These are phyloP conservation scores for Nakazawaea sp. DNA, from an alignment of 805 yeast genomes.

Conservation along the genomic window DNA sequence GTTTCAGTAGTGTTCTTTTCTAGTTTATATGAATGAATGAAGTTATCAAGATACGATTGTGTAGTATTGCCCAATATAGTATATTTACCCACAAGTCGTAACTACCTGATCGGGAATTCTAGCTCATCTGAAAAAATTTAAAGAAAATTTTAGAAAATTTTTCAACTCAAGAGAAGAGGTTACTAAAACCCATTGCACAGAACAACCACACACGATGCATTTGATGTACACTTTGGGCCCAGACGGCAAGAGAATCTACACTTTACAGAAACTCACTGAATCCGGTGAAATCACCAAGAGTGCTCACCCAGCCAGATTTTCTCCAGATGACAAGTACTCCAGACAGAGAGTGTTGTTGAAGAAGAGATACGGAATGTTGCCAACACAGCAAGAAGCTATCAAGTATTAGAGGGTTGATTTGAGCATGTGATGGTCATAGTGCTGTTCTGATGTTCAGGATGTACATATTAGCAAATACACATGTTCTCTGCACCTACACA, in stretches of 20 bases:
- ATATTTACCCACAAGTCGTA: no score
- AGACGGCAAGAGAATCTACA: conserved; percentile 94
- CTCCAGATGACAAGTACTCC: conserved; percentile 99
- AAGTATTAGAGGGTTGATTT: conserved; percentile 7
- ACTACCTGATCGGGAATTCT: no score
- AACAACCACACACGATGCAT: conserved; percentile 59
- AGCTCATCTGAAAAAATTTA: no score
- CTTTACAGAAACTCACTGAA: conserved; percentile 75
- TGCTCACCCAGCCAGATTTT: conserved; percentile 99
- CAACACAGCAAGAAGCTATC: conserved; percentile 54
- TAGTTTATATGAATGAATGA: no score
- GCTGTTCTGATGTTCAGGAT: no score
- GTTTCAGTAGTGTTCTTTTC: no score
- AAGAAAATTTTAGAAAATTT: no score
- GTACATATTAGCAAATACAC: no score
- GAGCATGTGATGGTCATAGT: no score
- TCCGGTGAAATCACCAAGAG: conserved; percentile 94
- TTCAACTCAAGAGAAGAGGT: background rate
- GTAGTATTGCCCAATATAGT: no score
- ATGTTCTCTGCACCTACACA: no score
- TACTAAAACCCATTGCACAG: background rate
- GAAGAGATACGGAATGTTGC: conserved; percentile 86
- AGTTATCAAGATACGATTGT: no score
- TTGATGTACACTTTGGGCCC: conserved; percentile 95
- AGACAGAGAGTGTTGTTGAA: conserved; percentile 98